Base-by-base conservation (phyloP, 371 early-diverging fungal species). In the Mucor piriformis region DNA sequence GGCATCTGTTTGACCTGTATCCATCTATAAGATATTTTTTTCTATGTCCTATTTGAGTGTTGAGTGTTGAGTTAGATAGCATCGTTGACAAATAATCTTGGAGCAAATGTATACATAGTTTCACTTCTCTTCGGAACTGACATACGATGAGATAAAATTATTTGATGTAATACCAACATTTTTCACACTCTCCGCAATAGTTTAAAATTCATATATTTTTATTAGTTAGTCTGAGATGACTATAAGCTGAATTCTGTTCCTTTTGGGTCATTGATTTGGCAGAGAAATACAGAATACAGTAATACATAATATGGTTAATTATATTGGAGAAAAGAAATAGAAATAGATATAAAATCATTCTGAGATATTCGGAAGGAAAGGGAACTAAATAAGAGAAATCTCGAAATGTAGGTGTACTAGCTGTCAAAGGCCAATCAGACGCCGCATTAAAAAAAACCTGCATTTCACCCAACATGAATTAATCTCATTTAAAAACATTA, bases 51-150 rank as follows among this genome's bases (percentile, higher is more conserved):
- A 46, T n/a, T n/a, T n/a, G n/a, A n/a, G n/a, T n/a, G 46, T 46
- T 46, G 46, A 46, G 46, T 46, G 46, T 46, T 23, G 46, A 46
- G 46, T 46, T 46, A 46, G 21, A 21, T 46, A 46, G 46, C 46
- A 23, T 46, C 46, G 16, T 46, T 46, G 46, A 46, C 46, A 46
- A 46, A 46, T 46, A 46, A 46, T 46, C 46, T 46, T 46, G 13
- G 21, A 46, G 46, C 46, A 21, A 46, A 46, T 46, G 46, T 46
- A 46, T 46, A 16, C 46, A 46, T 46, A 46, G 46, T 46, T 46
- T 46, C 46, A 46, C 46, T 46, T 46, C 46, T 46, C 46, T 46
- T 46, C 46, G 46, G 46, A 21, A 46, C 46, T 46, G 46, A 46
- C 21, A 46, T 46, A 46, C 46, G 46, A 46, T 46, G 46, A 5